Evolutionary conservation across 192 early-diverging fungal genomes (phyloP).

Genomic region (Spinellus fusiger): DNA sequence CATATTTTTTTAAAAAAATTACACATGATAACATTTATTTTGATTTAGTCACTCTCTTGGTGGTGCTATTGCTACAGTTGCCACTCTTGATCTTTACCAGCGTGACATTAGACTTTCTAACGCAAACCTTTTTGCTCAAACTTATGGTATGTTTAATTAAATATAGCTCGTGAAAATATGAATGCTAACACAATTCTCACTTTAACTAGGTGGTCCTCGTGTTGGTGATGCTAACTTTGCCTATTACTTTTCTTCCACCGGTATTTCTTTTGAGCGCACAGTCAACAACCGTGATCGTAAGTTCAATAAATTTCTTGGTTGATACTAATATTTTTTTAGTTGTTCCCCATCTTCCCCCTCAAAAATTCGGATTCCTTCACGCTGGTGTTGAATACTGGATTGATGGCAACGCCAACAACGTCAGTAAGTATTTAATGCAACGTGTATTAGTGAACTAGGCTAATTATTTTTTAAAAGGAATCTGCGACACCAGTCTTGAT

Average conservation of each 20-base stretch:
- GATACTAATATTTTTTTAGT: too few species aligned
- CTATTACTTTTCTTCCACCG: slow-evolving; percentile 14
- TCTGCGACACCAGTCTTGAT: slow-evolving; percentile 13
- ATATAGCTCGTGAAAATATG: too few species aligned
- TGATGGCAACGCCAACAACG: background rate
- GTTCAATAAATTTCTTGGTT: too few species aligned
- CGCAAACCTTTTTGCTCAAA: slow-evolving; percentile 11
- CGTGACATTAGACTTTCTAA: slow-evolving; percentile 2
- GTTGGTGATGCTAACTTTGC: slow-evolving; percentile 18
- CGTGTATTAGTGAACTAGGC: background rate
- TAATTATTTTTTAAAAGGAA: background rate
- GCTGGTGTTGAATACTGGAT: slow-evolving; percentile 26
- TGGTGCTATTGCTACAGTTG: slow-evolving; percentile 17
- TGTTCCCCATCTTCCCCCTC: slow-evolving; percentile 23
- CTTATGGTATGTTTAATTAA: slow-evolving; percentile 2
- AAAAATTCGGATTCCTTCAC: slow-evolving; percentile 17
- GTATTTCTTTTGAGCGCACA: slow-evolving; percentile 12
- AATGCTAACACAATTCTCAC: background rate
- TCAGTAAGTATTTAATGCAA: slow-evolving; percentile 4
- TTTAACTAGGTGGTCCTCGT: slow-evolving; percentile 17
- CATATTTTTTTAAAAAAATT: background rate
- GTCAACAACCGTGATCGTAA: slow-evolving; percentile 26
- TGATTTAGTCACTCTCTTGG: slow-evolving; percentile 20
- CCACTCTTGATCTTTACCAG: slow-evolving; percentile 20
- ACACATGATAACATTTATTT: background rate